These are phyloP conservation scores for Arctostaphylos glauca DNA, from an alignment of 148 eudicot genomes.

Conservation along the genomic window DNA sequence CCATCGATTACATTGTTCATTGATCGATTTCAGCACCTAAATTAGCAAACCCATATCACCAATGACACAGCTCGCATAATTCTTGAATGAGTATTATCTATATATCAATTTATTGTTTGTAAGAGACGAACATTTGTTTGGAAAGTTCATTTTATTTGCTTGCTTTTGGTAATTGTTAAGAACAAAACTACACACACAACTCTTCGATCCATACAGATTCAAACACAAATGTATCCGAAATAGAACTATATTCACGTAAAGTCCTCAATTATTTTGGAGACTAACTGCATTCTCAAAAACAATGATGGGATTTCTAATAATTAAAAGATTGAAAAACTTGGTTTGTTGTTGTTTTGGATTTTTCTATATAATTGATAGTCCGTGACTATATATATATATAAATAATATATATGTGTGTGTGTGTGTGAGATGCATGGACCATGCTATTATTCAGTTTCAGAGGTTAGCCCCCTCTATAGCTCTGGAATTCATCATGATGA, in stretches of 20 bases:
- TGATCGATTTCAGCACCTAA: no score
- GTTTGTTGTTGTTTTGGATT: not conserved
- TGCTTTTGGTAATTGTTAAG: constrained; percentile 1
- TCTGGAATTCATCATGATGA: constrained; percentile 29
- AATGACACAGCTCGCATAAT: no score
- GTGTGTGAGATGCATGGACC: constrained; percentile 2
- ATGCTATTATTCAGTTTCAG: constrained; percentile 14
- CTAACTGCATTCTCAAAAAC: not conserved
- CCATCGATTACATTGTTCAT: no score
- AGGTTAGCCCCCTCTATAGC: constrained; percentile 6
- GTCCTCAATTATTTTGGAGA: no score
- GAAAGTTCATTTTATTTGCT: not conserved
- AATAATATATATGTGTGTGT: no score
- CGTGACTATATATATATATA: constrained; percentile 1
- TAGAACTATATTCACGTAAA: no score
- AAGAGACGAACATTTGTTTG: not conserved
- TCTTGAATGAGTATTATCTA: no score
- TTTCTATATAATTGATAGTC: not conserved
- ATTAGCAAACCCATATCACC: no score
- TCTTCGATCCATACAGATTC: no score
- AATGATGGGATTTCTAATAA: constrained; percentile 14
- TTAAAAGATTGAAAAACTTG: not conserved
- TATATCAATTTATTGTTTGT: not conserved
- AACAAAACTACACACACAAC: no score
- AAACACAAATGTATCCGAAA: no score